Evolutionary conservation across 2,329 filamentous ascomycete species (phyloP).

Genomic region (Colletotrichum tropicale): DNA sequence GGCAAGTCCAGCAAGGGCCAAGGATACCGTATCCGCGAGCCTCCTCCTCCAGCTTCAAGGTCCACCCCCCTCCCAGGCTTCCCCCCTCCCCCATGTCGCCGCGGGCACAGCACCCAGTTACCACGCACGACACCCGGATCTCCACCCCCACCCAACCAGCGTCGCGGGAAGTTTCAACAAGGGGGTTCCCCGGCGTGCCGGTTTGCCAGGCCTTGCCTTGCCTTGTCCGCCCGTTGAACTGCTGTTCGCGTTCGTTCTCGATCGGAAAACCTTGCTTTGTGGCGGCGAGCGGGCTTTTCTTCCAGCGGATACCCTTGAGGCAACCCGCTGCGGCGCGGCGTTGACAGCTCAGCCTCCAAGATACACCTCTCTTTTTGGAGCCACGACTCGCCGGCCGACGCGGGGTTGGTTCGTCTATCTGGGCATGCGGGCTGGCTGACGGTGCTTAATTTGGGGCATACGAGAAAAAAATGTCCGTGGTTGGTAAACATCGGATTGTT

Average conservation of each 20-base stretch:
- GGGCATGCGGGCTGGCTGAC: not conserved
- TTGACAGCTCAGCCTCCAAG: not conserved
- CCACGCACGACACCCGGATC: not conserved
- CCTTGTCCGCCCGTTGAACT: not conserved
- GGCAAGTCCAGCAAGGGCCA: not conserved
- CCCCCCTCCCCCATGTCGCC: not conserved
- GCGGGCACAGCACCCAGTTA: not conserved
- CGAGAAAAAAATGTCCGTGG: not conserved
- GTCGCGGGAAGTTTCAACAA: slow-evolving; percentile 5
- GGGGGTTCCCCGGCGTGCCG: not conserved
- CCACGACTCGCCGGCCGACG: not conserved
- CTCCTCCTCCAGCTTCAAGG: not conserved
- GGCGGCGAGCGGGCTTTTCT: not conserved
- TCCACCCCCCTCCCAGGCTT: not conserved
- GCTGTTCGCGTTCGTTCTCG: not conserved
- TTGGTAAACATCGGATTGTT: not conserved
- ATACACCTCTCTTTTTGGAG: not conserved
- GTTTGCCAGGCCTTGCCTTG: not conserved
- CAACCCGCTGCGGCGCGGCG: not conserved
- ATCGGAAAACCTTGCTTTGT: not conserved
- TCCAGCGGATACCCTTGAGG: not conserved
- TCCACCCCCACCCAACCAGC: slow-evolving; percentile 7
- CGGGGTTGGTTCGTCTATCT: not conserved
- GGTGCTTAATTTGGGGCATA: not conserved
- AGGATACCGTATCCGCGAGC: not conserved